These are phyloP conservation scores for Senna tora DNA, from an alignment of 306 rosid genomes.

Conservation along the genomic window DNA sequence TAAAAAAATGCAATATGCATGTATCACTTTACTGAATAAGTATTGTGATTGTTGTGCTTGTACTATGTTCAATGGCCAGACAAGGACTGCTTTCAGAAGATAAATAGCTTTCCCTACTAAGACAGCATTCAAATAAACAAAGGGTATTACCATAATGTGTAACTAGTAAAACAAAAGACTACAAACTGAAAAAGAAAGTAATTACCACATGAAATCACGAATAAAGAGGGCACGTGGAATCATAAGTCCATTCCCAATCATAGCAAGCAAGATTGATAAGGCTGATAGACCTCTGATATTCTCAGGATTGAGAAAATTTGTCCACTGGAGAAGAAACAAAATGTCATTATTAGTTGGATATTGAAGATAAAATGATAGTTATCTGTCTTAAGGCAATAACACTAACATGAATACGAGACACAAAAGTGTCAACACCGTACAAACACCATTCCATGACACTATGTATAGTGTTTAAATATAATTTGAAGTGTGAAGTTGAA, in stretches of 20 bases:
- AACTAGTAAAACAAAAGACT: not conserved
- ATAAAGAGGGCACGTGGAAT: slow-evolving; percentile 81
- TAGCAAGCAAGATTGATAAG: slow-evolving; percentile 87
- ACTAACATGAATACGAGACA: not conserved
- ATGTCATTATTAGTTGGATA: slow-evolving; percentile 32
- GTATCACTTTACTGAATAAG: not conserved
- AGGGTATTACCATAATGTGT: not conserved
- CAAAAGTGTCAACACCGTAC: no score
- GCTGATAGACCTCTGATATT: slow-evolving; percentile 96
- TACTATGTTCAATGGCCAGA: slow-evolving; percentile 11
- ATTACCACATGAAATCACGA: slow-evolving; percentile 96
- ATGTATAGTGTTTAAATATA: no score
- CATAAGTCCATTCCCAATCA: slow-evolving; percentile 92
- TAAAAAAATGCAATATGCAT: slow-evolving; percentile 1
- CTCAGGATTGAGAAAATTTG: slow-evolving; percentile 90
- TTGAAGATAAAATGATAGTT: slow-evolving; percentile 23
- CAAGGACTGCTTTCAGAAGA: slow-evolving; percentile 14
- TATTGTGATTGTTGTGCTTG: slow-evolving; percentile 6
- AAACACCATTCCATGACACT: no score
- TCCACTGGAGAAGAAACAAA: slow-evolving; percentile 72
- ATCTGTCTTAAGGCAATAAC: slow-evolving; percentile 26
- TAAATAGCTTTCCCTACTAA: not conserved
- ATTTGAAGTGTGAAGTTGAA: no score
- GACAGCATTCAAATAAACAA: not conserved
- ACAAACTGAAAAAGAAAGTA: slow-evolving; percentile 16